Evolutionary conservation across 768 basidiomycete species (phyloP), one percentile per base, ranked within the genome.

Genomic region (Agaricus subrufescens): DNA sequence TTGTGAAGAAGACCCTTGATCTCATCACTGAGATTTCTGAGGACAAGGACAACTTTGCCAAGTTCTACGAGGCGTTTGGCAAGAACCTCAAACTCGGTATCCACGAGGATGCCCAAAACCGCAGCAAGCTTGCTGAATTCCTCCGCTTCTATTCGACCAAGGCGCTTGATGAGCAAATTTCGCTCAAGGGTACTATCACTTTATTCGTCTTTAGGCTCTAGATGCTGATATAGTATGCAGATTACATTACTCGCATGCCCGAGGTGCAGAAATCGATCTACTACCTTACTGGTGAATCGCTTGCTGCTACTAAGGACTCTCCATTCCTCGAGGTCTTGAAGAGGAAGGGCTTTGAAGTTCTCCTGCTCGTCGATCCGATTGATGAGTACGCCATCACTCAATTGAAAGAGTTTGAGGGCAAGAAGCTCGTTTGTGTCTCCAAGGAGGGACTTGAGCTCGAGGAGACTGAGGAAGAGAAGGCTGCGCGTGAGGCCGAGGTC

Each of bases 21-120:
- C 75, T 98, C 65, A 84, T 99, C 80, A 79, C 73, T 65, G 97
- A 99, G 82, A 96, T 98, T 61, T 88, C 95, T 37, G 96, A 99
- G 82, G 97, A 99, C 84, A 98, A 98, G 84, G 97, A 99, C 77
- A 98, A 90, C 82, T 94, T 92, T 71, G 69, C 65, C 73, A 96
- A 95, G 79, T 98, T 98, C 83, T 97, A 97, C 76, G 91, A 95
- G 78, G 84, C 94, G 40, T 98, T 99, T 74, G 92, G 93, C 78
- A 93, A 96, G 89, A 99, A 99, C 84, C 75, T 99, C 71, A 99
- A 99, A 79, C 91, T 99, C 60, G 96, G 96, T 85, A 89, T 99
- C 66, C 96, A 98, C 80, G 96, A 99, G 74, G 96, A 99, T 66
- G 86, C 95, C 38, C 92, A 96, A 78, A 97, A 99, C 83, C 92